Evolutionary conservation across 768 basidiomycete genomes (phyloP), one percentile per base, ranked within the genome.

Genomic region (Collybia sp.): DNA sequence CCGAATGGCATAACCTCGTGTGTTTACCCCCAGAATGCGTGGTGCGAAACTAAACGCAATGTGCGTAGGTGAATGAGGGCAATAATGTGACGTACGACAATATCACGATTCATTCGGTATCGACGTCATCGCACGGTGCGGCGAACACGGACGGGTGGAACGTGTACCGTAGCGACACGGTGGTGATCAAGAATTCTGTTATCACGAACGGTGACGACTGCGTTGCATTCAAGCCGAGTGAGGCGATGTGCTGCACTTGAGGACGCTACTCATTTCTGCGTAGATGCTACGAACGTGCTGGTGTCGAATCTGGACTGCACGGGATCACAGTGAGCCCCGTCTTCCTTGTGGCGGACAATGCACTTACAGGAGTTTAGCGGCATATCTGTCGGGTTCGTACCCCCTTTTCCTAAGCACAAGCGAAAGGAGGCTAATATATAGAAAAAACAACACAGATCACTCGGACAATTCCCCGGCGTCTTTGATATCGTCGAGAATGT

Each of bases 401-500:
- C 9, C 9, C 17, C 19, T 12, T 39, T 13, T 6, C 33, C 12
- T 32, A 16, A 37, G 10, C 15, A 25, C 8, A 3, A 25, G n/a
- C n/a, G n/a, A n/a, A n/a, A n/a, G n/a, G n/a, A 15, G 11, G 6
- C 13, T 34, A 48, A 46, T 32, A 9, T 45, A 57, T 45, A n/a
- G 25, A 25, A 25, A 25, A 25, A 25, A 25, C 8, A 25, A 25
- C 25, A 8, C 8, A 80, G 82, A 1, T 82, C 80, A 3, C 65
- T 85, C 4, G 82, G 82, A 1, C 77, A 79, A 58, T 79, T 71
- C 50, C 53, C 72, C 43, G 72, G 70, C 9, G 54, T 71, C 37
- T 79, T 70, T 45, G 82, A 83, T 57, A 79, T 83, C 39, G 82
- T 82, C 15, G 70, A 77, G 49, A 81, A 85, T 59, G 75, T 83